These are phyloP conservation scores for Puccinia novopanici DNA, from an alignment of 1,284 basidiomycete genomes.

Conservation along the genomic window DNA sequence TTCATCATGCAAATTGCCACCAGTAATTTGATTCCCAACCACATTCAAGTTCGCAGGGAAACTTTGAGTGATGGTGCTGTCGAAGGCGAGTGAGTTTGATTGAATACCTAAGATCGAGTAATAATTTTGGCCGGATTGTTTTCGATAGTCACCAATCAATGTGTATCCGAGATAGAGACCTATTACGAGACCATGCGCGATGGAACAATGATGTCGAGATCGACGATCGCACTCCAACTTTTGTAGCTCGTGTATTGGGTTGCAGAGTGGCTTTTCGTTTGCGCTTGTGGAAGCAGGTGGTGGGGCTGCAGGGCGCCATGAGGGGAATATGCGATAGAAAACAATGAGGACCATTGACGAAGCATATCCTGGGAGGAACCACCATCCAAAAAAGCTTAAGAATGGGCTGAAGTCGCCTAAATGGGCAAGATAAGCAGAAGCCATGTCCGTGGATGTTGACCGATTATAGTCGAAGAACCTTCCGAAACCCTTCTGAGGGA, in stretches of 20 bases:
- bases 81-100: slow-evolving; percentile 31
- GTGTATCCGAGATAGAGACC: slow-evolving; percentile 29
- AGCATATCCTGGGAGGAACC: slow-evolving; percentile 37
- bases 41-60: background rate
- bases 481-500: too few relatives aligned
- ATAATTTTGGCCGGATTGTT: slow-evolving; percentile 25
- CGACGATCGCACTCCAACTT: slow-evolving; percentile 16
- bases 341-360: slow-evolving; percentile 5
- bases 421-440: slow-evolving; percentile 17
- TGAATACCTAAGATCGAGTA: slow-evolving; percentile 36
- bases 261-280: slow-evolving; percentile 28
- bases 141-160: slow-evolving; percentile 13
- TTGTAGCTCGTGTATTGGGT: slow-evolving; percentile 30
- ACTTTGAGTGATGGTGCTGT: slow-evolving; percentile 19
- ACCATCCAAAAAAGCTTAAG: slow-evolving; percentile 40
- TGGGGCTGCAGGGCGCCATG: slow-evolving; percentile 20
- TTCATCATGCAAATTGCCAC: slow-evolving; percentile 22
- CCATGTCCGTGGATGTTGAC: background rate
- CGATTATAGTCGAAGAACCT: background rate
- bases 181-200: slow-evolving; percentile 37
- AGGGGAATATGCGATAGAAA: slow-evolving; percentile 28
- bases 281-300: background rate
- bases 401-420: slow-evolving; percentile 40
- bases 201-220: slow-evolving; percentile 7
- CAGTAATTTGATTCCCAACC: slow-evolving; percentile 5